Conservation (phyloP, 192 early-diverging fungal species). For the Coemansia sp. region DNA sequence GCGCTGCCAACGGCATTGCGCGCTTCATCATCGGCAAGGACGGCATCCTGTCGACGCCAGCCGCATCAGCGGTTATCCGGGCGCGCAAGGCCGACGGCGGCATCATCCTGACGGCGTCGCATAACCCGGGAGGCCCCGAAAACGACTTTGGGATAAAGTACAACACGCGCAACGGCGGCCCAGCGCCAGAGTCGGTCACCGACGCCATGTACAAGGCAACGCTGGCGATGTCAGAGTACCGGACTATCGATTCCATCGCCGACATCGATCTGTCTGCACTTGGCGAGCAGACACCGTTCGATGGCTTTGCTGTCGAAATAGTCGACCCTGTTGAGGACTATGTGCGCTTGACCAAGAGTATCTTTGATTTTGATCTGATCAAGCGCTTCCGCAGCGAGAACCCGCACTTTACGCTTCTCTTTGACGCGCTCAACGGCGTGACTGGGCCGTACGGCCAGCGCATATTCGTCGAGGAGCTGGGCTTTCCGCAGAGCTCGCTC, state of each 20-base stretch:
- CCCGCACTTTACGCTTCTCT: slow-evolving; percentile 80
- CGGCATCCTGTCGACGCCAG: slow-evolving; percentile 94
- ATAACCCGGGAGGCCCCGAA: slow-evolving; percentile 97
- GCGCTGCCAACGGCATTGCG: slow-evolving; percentile 80
- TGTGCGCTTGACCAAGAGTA: slow-evolving; percentile 76
- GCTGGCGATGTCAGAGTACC: slow-evolving; percentile 69
- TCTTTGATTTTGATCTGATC: slow-evolving; percentile 93
- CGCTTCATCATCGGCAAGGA: slow-evolving; percentile 90
- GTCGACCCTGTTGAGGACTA: slow-evolving; percentile 91
- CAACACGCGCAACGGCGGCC: slow-evolving; percentile 94
- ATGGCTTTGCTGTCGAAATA: slow-evolving; percentile 75
- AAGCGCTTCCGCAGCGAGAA: slow-evolving; percentile 69
- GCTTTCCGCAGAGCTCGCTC: slow-evolving; percentile 72
- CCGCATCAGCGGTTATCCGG: slow-evolving; percentile 91
- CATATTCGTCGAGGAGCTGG: slow-evolving; percentile 89
- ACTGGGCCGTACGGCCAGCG: slow-evolving; percentile 91
- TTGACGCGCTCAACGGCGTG: slow-evolving; percentile 96
- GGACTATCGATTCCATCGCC: slow-evolving; percentile 41
- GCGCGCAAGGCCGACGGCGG: slow-evolving; percentile 87
- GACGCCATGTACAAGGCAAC: slow-evolving; percentile 88
- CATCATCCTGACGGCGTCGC: slow-evolving; percentile 96
- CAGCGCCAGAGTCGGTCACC: slow-evolving; percentile 94
- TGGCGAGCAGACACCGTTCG: slow-evolving; percentile 63
- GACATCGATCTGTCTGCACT: slow-evolving; percentile 73
- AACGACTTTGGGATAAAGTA: slow-evolving; percentile 99